Evolutionary conservation across 352 stramenopile genomes (phyloP).

Genomic region (Globisporangium ultimum): DNA sequence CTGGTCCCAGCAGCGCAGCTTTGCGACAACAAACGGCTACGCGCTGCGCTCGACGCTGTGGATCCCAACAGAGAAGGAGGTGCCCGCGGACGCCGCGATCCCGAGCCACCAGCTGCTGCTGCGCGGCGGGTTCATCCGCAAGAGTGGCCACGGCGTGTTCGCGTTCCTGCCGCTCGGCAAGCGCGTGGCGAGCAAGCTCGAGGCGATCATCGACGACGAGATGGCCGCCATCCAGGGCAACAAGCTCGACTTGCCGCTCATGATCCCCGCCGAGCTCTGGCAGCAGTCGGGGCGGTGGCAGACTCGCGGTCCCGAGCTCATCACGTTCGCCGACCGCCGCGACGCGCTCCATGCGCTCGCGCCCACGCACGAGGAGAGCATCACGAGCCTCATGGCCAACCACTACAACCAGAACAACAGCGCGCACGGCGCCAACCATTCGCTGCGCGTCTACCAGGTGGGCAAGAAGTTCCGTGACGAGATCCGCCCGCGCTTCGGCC

Average conservation of each 20-base stretch:
- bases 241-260: conserved; percentile 76
- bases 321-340: conserved; percentile 74
- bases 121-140: conserved; percentile 84
- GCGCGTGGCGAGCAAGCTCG: conserved; percentile 73
- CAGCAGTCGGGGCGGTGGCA: conserved; percentile 82
- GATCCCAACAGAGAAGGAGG: conserved; percentile 74
- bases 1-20: too few species aligned
- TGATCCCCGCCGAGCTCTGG: conserved; percentile 79
- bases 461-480: conserved; percentile 88
- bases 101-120: conserved; percentile 84
- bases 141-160: conserved; percentile 80
- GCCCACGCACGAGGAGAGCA: conserved; percentile 83
- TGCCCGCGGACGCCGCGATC: conserved; percentile 73
- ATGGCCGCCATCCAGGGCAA: conserved; percentile 80
- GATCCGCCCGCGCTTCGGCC: conserved; percentile 80
- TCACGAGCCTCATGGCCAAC: conserved; percentile 74
- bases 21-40: background rate
- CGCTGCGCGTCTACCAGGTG: conserved; percentile 84
- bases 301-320: conserved; percentile 75
- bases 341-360: conserved; percentile 65
- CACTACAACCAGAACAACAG: conserved; percentile 39
- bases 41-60: conserved; percentile 53
- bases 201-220: conserved; percentile 78
- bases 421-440: conserved; percentile 33
- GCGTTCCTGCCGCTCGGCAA: conserved; percentile 73